phyloP scores from a whole-genome alignment of 179 eudicot genomes.

The Silene vulgaris region DNA sequence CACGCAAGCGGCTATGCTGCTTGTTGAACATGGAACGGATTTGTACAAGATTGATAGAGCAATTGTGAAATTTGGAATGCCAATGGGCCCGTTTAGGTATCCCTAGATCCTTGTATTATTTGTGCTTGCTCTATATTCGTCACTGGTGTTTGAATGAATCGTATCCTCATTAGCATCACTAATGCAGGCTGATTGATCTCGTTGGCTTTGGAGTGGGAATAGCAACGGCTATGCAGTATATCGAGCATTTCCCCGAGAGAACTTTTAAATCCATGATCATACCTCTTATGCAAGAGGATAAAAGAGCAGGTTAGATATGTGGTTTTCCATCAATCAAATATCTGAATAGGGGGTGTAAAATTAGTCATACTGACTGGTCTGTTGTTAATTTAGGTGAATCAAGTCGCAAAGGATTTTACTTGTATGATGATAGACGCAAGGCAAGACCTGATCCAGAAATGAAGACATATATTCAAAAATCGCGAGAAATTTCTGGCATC shows the following conservation, averaged over 20 bases:
- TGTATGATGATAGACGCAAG: constrained; percentile 64
- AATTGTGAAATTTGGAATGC: constrained; percentile 89
- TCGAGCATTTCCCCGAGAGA: constrained; percentile 76
- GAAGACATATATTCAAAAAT: constrained; percentile 60
- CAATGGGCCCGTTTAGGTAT: constrained; percentile 96
- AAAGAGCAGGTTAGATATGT: constrained; percentile 63
- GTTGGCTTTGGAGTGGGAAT: constrained; percentile 91
- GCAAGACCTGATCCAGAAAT: constrained; percentile 81
- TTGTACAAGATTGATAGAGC: constrained; percentile 70
- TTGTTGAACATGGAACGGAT: constrained; percentile 79
- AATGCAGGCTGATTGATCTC: constrained; percentile 67
- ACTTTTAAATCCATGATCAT: constrained; percentile 72
- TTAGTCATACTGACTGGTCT: constrained; percentile 14
- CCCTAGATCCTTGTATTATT: background rate
- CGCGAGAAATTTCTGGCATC: constrained; percentile 67
- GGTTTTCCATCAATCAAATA: background rate
- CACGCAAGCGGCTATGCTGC: constrained; percentile 76
- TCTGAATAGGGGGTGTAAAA: background rate
- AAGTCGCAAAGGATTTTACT: constrained; percentile 73
- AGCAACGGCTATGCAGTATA: constrained; percentile 67
- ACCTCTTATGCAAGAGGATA: constrained; percentile 90
- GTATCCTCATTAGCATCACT: background rate
- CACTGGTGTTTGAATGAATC: background rate
- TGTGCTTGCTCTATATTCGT: background rate
- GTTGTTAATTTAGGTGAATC: constrained; percentile 55